Evolutionary conservation across 495 filamentous ascomycete species (phyloP), one percentile per base, ranked within the genome.

Genomic region (Penicilliopsis zonata): DNA sequence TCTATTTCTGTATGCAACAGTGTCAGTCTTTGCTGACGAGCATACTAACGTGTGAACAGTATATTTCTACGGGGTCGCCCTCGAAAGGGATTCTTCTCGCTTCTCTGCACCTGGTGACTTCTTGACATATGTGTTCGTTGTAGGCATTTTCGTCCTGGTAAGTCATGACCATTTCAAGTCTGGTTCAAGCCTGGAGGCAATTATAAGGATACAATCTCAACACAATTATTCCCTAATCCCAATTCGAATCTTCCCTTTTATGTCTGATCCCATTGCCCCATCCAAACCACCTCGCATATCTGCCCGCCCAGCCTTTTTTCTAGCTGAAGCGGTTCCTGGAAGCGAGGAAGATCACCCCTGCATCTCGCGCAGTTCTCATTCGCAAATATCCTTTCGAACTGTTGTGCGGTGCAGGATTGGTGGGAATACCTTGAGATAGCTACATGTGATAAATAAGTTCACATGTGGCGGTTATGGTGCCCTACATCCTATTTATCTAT

Each of bases 251-350:
- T n/a, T n/a, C n/a, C n/a, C n/a, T n/a, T n/a, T n/a, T n/a, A n/a
- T n/a, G n/a, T n/a, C n/a, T n/a, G n/a, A n/a, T n/a, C n/a, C n/a
- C n/a, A n/a, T n/a, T n/a, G n/a, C n/a, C n/a, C n/a, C n/a, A 44
- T 35, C 36, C 10, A 17, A 30, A 31, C 9, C 37, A 78, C 82
- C 80, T 87, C 84, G 69, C 67, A 81, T 84, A 82, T 80, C 87
- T 95, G 86, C 87, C 84, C 87, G 86, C 74, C 73, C 83, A 86
- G 86, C 70, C 71, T 57, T 55, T n/a, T 34, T 54, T 47, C 59
- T 76, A 76, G 70, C 83, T 88, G 82, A 76, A 71, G 76, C 85
- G 86, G 84, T 94, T 94, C 86, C 86, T 93, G 82, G 72, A 85
- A 78, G 63, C 68, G 86, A 94, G 87, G 87, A 70, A 95, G 83